A percentile compares a stretch with the other conserved stretches of the same genome.
These are phyloP conservation scores for Silene noctiflora DNA, from an alignment of 179 eudicot species.

Conservation along the genomic window DNA sequence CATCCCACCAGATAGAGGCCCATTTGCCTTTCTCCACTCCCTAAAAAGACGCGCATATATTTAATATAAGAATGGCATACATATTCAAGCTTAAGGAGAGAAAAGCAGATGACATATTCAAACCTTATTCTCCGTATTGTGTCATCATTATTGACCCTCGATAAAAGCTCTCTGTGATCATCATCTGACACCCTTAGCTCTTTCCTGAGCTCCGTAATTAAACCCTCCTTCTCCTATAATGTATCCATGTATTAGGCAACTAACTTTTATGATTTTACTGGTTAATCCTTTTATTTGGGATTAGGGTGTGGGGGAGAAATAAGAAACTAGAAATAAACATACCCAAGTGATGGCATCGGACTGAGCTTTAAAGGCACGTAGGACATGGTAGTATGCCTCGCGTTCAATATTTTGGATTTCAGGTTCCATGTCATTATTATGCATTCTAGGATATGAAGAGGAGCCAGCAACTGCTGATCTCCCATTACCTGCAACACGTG, in stretches of 20 bases:
- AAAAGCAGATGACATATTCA: constrained; percentile 7
- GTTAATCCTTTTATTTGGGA: background rate
- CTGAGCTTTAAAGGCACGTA: constrained; percentile 92
- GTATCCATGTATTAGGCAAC: constrained; percentile 21
- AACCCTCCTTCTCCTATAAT: constrained; percentile 74
- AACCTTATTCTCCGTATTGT: constrained; percentile 65
- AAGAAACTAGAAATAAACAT: constrained; percentile 25
- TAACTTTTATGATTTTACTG: constrained; percentile 12
- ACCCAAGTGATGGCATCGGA: constrained; percentile 90
- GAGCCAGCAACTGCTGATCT: constrained; percentile 47
- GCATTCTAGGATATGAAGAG: constrained; percentile 46
- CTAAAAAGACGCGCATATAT: constrained; percentile 24
- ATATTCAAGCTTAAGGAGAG: background rate
- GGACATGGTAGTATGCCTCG: constrained; percentile 79
- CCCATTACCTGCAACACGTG: constrained; percentile 58
- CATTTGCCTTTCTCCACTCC: constrained; percentile 70
- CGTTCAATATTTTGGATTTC: constrained; percentile 75
- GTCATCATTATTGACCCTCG: constrained; percentile 60
- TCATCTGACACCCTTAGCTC: constrained; percentile 84
- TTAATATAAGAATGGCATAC: background rate
- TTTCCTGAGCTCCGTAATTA: constrained; percentile 80
- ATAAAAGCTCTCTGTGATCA: constrained; percentile 64
- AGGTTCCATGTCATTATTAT: constrained; percentile 65
- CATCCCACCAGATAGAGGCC: constrained; percentile 46
- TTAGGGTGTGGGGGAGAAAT: background rate